These are phyloP conservation scores for Exophiala sp. DNA, from an alignment of 2,329 filamentous ascomycete genomes.

Conservation along the genomic window DNA sequence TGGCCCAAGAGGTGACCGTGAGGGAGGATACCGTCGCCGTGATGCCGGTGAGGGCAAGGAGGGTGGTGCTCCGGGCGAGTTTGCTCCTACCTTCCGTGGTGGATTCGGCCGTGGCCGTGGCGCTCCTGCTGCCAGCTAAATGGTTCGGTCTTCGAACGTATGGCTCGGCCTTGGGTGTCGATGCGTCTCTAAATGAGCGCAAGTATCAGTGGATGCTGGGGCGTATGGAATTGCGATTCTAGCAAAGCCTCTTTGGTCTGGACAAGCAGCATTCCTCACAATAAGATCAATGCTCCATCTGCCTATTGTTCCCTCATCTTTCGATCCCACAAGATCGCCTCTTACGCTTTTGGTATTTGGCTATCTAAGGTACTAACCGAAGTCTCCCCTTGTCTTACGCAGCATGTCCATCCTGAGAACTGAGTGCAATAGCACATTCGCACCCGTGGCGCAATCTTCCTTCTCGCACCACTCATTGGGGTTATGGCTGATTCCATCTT, in stretches of 20 bases:
- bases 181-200: background rate
- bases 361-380: constrained; percentile 16
- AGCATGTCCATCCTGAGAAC: constrained; percentile 41
- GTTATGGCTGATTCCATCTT: constrained; percentile 58
- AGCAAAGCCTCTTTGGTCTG: no score
- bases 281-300: no score
- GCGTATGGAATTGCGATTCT: no score
- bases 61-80: constrained; percentile 85
- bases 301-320: background rate
- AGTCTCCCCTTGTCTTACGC: constrained; percentile 18
- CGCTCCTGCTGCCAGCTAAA: constrained; percentile 50
- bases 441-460: constrained; percentile 47
- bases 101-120: constrained; percentile 85
- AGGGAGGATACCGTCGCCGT: constrained; percentile 88
- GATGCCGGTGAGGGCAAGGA: constrained; percentile 84
- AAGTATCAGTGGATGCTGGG: no score
- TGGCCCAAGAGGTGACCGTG: constrained; percentile 67
- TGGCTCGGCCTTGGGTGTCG: background rate
- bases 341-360: background rate
- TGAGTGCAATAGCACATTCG: constrained; percentile 26
- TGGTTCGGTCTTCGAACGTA: background rate
- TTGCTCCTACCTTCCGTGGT: constrained; percentile 88
- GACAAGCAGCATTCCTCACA: no score
- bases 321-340: no score
- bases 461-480: constrained; percentile 57